phyloP scores from a whole-genome alignment of 306 rosid genomes.

The Crotalaria pallida region DNA sequence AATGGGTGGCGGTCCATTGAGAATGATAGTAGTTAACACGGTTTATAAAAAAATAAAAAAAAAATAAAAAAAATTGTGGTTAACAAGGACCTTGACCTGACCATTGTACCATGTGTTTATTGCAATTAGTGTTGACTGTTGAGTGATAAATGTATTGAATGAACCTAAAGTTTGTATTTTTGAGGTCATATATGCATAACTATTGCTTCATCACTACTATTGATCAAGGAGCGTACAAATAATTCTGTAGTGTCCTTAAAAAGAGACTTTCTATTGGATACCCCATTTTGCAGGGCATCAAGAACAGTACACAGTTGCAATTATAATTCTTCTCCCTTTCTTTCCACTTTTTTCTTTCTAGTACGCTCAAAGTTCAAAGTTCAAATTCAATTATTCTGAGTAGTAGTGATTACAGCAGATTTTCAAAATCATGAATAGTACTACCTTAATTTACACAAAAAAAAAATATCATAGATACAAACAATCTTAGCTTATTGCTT shows the following conservation, averaged over 20 bases:
- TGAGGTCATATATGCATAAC: background rate
- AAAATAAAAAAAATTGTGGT: too few relatives aligned
- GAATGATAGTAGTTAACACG: constrained; percentile 4
- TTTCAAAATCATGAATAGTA: background rate
- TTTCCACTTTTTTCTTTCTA: background rate
- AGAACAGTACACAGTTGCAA: background rate
- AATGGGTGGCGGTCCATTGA: constrained; percentile 25
- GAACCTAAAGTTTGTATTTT: constrained; percentile 2
- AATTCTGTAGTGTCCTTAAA: constrained; percentile 18
- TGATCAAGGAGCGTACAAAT: constrained; percentile 3
- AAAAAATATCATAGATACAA: background rate
- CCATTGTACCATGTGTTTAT: constrained; percentile 23
- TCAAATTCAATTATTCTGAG: too few relatives aligned
- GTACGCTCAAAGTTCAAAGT: constrained; percentile 6
- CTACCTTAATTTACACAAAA: background rate
- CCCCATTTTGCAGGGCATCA: background rate
- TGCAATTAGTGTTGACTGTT: constrained; percentile 11
- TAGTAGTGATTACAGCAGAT: background rate
- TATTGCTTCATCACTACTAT: background rate
- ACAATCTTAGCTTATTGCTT: background rate
- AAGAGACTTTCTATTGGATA: background rate
- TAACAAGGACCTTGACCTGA: background rate
- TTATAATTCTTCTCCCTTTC: background rate
- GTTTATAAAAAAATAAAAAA: too few relatives aligned
- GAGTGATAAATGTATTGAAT: constrained; percentile 3